A percentile compares a stretch with the other conserved stretches of the same genome.
These are phyloP conservation scores for Fragaria ananassa DNA, from an alignment of 306 rosid genomes.

Conservation along the genomic window DNA sequence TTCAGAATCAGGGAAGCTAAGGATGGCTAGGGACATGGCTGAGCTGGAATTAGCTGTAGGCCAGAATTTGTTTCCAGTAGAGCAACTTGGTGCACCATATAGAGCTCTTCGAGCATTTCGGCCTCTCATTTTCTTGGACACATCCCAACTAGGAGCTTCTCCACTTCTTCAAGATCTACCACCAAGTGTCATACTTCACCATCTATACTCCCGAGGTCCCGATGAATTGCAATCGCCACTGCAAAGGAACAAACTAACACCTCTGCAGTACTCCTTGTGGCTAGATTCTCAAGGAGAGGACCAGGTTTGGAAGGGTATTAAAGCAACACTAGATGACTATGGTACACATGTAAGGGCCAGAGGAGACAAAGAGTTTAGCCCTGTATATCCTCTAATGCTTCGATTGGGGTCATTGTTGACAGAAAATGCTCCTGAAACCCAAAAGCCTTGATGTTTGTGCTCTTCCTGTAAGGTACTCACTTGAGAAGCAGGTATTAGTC, in stretches of 20 bases:
- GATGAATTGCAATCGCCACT: constrained; percentile 87
- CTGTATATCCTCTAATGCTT: constrained; percentile 94
- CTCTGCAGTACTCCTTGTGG: constrained; percentile 89
- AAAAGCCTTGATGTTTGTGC: constrained; percentile 38
- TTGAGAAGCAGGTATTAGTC: constrained; percentile 19
- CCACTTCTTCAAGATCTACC: constrained; percentile 97
- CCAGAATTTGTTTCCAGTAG: constrained; percentile 88
- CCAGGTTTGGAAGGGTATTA: constrained; percentile 94
- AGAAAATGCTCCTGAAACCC: constrained; percentile 39
- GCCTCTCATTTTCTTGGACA: constrained; percentile 96
- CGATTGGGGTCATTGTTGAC: constrained; percentile 76
- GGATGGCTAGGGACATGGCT: constrained; percentile 99
- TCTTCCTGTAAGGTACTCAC: constrained; percentile 29
- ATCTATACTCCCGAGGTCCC: constrained; percentile 88
- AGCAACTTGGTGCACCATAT: constrained; percentile 93
- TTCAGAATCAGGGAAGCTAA: constrained; percentile 95
- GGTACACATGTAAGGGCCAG: constrained; percentile 76
- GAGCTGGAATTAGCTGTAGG: constrained; percentile 95
- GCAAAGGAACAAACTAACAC: constrained; percentile 85
- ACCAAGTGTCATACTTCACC: constrained; percentile 78
- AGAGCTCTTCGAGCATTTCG: constrained; percentile 93
- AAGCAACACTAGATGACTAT: constrained; percentile 89
- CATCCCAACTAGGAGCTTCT: constrained; percentile 80
- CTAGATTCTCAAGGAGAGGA: constrained; percentile 98
- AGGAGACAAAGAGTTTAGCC: constrained; percentile 92